Evolutionary conservation across 805 yeast species (phyloP).

Genomic region (Saturnispora besseyi): DNA sequence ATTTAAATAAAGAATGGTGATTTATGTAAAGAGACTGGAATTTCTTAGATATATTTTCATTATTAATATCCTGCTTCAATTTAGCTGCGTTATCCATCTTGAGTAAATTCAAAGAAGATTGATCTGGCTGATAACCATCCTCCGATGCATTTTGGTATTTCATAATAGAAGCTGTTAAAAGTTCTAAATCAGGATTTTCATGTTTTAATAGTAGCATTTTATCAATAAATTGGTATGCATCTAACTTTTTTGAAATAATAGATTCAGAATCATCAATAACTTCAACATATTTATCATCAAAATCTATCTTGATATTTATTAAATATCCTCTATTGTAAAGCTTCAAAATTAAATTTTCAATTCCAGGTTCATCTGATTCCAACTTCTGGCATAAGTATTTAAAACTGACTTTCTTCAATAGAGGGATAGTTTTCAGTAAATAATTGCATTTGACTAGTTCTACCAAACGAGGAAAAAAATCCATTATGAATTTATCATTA

Average conservation of each 20-base stretch:
- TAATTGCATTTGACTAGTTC: conserved; percentile 21
- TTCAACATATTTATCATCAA: conserved; percentile 16
- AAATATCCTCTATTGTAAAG: conserved; percentile 21
- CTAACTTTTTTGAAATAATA: not conserved
- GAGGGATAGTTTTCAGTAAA: conserved; percentile 16
- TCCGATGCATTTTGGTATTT: not conserved
- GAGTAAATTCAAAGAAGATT: not conserved
- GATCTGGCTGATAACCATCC: not conserved
- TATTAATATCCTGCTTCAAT: not conserved
- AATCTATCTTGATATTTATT: conserved; percentile 20
- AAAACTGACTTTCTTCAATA: conserved; percentile 20
- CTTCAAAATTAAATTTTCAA: conserved; percentile 21
- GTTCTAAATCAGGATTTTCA: not conserved
- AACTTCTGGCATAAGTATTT: conserved; percentile 15
- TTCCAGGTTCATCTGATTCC: conserved; percentile 12
- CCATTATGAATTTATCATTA: conserved; percentile 13
- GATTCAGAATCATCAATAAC: conserved; percentile 1
- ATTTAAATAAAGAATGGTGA: not conserved
- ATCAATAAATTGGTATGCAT: conserved; percentile 3
- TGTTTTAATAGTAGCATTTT: not conserved
- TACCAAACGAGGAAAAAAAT: conserved; percentile 20
- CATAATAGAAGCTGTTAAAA: not conserved
- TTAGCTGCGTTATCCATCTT: not conserved
- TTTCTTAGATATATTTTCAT: not conserved
- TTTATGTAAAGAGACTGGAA: not conserved